Evolutionary conservation across 352 stramenopile species (phyloP).

Genomic region (Globisporangium perplexum): DNA sequence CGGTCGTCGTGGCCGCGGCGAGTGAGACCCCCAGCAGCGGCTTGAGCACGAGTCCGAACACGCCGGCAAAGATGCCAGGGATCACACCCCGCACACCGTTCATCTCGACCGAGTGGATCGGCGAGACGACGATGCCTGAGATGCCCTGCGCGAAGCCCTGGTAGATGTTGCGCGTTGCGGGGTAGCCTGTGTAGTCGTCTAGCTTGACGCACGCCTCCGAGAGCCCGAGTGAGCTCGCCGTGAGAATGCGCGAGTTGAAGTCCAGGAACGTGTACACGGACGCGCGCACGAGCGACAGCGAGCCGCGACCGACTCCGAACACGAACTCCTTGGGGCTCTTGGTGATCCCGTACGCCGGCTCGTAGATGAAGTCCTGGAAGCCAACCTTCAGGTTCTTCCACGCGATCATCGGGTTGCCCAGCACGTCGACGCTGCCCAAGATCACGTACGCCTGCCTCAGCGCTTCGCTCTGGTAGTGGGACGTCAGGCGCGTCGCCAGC

Average conservation of each 20-base stretch:
- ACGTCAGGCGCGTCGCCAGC: conserved; percentile 53
- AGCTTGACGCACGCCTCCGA: conserved; percentile 83
- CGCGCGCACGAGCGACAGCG: conserved; percentile 72
- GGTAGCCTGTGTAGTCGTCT: conserved; percentile 86
- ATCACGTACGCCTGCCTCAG: conserved; percentile 86
- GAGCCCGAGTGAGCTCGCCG: conserved; percentile 69
- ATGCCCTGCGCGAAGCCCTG: conserved; percentile 83
- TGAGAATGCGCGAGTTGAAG: conserved; percentile 85
- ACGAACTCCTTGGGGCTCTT: conserved; percentile 80
- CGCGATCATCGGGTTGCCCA: conserved; percentile 86
- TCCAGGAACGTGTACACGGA: conserved; percentile 85
- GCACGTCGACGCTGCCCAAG: conserved; percentile 80
- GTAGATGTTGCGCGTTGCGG: conserved; percentile 81
- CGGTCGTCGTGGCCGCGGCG: conserved; percentile 60
- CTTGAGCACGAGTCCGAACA: conserved; percentile 80
- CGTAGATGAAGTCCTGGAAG: conserved; percentile 80
- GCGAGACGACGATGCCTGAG: conserved; percentile 76
- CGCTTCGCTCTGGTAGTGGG: conserved; percentile 87
- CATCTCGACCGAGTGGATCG: conserved; percentile 79
- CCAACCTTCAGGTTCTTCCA: conserved; percentile 81
- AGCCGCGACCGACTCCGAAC: conserved; percentile 72
- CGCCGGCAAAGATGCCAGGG: conserved; percentile 68
- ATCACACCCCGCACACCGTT: conserved; percentile 73
- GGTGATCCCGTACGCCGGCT: conserved; percentile 72
- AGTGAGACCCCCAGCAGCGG: conserved; percentile 74